Evolutionary conservation across 2,329 filamentous ascomycete genomes (phyloP).

Genomic region (Delphinella strobiligena): DNA sequence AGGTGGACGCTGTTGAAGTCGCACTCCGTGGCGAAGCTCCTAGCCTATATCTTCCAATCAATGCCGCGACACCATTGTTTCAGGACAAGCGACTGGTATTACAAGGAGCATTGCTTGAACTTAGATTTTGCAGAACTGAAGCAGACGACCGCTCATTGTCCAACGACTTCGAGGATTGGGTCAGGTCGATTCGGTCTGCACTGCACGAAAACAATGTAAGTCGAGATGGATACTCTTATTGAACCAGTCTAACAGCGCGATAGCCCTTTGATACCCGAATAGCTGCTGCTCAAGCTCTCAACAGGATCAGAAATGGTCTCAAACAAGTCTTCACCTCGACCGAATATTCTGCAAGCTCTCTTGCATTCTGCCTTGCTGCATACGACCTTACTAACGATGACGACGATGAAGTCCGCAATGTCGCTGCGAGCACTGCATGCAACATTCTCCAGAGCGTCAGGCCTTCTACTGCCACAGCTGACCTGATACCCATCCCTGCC

Average conservation of each 20-base stretch:
- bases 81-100: conserved; percentile 3
- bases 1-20: not conserved
- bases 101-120: conserved; percentile 4
- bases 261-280: conserved; percentile 16
- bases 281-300: conserved; percentile 16
- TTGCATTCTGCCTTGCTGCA: conserved; percentile 51
- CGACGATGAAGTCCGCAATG: conserved; percentile 72
- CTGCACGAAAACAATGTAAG: conserved; percentile 11
- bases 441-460: conserved; percentile 29
- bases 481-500: conserved; percentile 38
- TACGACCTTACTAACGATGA: conserved; percentile 79
- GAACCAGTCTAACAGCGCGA: not conserved
- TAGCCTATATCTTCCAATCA: not conserved
- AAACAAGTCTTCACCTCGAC: not conserved
- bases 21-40: not conserved
- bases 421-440: conserved; percentile 42
- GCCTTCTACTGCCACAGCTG: conserved; percentile 10
- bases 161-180: not conserved
- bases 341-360: conserved; percentile 16
- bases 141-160: not conserved
- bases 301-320: conserved; percentile 8
- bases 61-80: not conserved
- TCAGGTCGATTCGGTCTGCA: conserved; percentile 8
- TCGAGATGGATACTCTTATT: not conserved
- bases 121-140: not conserved